phyloP scores from a whole-genome alignment of 1,284 basidiomycete species.

The Sporisorium reilianum region DNA sequence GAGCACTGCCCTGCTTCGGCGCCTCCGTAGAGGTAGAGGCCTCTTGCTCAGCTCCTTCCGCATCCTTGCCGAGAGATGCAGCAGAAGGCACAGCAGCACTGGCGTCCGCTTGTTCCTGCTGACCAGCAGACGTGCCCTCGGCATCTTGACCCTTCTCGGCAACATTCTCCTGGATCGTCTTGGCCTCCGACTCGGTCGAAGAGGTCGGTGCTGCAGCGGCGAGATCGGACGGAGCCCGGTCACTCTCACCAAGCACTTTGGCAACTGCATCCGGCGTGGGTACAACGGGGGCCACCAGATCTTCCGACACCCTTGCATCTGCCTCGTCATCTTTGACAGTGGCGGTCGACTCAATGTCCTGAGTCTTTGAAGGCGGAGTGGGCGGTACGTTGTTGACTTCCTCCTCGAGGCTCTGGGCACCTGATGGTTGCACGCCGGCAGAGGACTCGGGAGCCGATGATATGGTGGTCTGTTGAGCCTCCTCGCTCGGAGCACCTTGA shows the following conservation, averaged over 20 bases:
- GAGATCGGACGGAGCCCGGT: conserved; percentile 6
- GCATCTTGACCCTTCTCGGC: background rate
- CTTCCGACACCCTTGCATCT: conserved; percentile 26
- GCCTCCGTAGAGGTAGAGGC: background rate
- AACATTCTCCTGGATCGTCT: background rate
- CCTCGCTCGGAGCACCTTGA: background rate
- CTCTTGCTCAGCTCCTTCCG: background rate
- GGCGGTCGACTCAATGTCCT: background rate
- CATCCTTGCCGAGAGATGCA: no score
- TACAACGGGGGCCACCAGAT: conserved; percentile 35
- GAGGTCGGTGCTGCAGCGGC: background rate
- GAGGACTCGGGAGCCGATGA: conserved; percentile 4
- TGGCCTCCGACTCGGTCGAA: background rate
- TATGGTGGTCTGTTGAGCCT: background rate
- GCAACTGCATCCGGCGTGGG: conserved; percentile 31
- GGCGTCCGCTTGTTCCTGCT: background rate
- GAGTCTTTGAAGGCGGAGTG: conserved; percentile 30
- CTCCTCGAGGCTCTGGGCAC: conserved; percentile 33
- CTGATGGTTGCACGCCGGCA: conserved; percentile 5
- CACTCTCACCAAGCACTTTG: conserved; percentile 18
- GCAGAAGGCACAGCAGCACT: background rate
- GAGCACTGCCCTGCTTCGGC: background rate
- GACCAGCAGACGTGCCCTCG: background rate
- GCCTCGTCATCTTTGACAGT: conserved; percentile 21
- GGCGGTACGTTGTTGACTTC: conserved; percentile 34